These are phyloP conservation scores for Neurospora sp. DNA, from an alignment of 495 filamentous ascomycete species.

Conservation along the genomic window DNA sequence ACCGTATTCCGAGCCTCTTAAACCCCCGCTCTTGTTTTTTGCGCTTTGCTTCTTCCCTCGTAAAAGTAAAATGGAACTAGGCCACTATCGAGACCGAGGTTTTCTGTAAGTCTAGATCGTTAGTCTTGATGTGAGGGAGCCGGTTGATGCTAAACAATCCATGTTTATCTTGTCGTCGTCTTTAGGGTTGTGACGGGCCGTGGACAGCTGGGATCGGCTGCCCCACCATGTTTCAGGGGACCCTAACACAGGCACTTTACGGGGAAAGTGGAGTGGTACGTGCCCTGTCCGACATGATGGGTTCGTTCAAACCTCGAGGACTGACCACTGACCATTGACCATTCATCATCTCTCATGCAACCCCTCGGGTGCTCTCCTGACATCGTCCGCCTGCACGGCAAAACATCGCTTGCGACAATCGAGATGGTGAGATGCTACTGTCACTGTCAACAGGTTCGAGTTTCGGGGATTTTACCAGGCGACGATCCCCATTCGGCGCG, in stretches of 20 bases:
- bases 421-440: background rate
- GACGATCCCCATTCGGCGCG: background rate
- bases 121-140: background rate
- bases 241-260: background rate
- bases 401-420: background rate
- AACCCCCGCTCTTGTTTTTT: background rate
- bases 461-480: background rate
- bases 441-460: background rate
- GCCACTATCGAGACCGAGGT: background rate
- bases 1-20: background rate
- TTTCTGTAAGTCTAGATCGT: background rate
- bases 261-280: background rate
- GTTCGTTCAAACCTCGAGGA: background rate
- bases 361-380: background rate
- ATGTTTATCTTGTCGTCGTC: background rate
- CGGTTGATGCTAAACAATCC: background rate
- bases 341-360: background rate
- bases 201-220: background rate
- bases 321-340: background rate
- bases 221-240: background rate
- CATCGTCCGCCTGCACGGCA: background rate
- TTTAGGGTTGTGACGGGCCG: background rate
- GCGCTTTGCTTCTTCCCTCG: background rate
- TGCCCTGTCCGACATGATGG: background rate
- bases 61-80: background rate